These are phyloP conservation scores for Penicillium paxilli DNA, from an alignment of 495 filamentous ascomycete species.

Conservation along the genomic window DNA sequence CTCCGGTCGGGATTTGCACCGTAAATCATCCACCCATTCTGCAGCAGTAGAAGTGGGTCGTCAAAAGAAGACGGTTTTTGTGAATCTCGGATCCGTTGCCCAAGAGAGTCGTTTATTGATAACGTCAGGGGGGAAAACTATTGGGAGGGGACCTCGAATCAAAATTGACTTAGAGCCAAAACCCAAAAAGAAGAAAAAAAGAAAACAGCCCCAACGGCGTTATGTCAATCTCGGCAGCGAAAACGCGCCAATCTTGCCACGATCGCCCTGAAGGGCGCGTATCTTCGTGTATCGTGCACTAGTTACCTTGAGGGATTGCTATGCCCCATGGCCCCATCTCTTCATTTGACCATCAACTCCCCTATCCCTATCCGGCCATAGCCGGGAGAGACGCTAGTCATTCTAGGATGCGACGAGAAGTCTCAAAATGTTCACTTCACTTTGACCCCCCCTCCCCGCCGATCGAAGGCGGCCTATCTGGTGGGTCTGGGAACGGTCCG, in stretches of 20 bases:
- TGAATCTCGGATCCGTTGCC: too few species aligned
- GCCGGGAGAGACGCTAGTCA: background rate
- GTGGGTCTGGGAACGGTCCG: slow-evolving; percentile 31
- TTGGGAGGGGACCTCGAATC: too few species aligned
- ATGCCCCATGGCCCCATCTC: background rate
- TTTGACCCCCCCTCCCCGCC: slow-evolving; percentile 13
- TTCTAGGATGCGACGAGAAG: background rate
- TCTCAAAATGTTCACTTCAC: background rate
- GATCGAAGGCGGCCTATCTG: slow-evolving; percentile 24
- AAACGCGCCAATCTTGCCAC: slow-evolving; percentile 15
- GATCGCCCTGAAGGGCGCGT: slow-evolving; percentile 10
- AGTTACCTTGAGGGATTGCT: background rate
- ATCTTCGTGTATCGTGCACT: slow-evolving; percentile 10
- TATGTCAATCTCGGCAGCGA: slow-evolving; percentile 18
- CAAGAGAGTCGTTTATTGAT: too few species aligned
- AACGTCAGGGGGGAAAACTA: too few species aligned
- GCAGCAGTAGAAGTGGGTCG: slow-evolving; percentile 17
- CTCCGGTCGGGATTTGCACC: slow-evolving; percentile 23
- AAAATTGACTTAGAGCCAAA: background rate
- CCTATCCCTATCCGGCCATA: background rate
- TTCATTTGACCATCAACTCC: background rate
- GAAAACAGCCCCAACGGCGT: slow-evolving; percentile 13
- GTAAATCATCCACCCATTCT: slow-evolving; percentile 1
- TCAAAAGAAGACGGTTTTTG: background rate
- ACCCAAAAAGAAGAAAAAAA: background rate